Conservation (phyloP, 257 asterid genomes). For the Linaria vulgaris region DNA sequence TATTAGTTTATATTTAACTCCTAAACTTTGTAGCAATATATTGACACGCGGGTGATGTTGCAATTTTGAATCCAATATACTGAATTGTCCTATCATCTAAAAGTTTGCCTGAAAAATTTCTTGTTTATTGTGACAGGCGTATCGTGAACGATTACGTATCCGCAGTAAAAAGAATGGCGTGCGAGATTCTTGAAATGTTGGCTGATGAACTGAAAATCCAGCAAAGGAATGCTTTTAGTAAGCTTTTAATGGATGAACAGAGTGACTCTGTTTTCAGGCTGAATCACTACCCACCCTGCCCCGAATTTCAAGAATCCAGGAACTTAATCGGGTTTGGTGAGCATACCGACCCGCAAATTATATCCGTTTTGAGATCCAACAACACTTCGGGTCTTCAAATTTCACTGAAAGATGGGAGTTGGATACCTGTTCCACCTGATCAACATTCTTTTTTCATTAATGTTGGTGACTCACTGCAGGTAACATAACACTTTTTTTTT, state of each 20-base stretch:
- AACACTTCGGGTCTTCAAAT: conserved; percentile 75
- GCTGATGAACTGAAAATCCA: conserved; percentile 57
- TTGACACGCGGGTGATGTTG: no score
- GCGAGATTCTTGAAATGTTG: conserved; percentile 52
- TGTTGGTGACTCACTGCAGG: conserved; percentile 89
- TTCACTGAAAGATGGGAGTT: conserved; percentile 54
- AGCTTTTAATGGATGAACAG: conserved; percentile 53
- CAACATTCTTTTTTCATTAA: conserved; percentile 69
- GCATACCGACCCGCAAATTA: conserved; percentile 89
- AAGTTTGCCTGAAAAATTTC: not conserved
- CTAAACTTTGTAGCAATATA: no score
- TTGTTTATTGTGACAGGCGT: conserved; percentile 23
- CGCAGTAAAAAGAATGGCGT: conserved; percentile 58
- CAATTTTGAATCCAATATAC: no score
- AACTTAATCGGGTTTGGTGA: conserved; percentile 70
- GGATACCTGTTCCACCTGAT: conserved; percentile 81
- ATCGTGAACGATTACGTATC: conserved; percentile 39
- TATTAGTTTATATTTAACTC: no score
- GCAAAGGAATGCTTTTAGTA: conserved; percentile 41
- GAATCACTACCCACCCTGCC: conserved; percentile 70
- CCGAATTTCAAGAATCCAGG: conserved; percentile 35
- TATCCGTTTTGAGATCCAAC: conserved; percentile 77
- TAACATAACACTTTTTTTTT: conserved; percentile 23
- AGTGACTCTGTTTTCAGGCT: conserved; percentile 65
- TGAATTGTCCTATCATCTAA: no score